Conservation (phyloP, 192 early-diverging fungal species). For the Podila horticola region DNA sequence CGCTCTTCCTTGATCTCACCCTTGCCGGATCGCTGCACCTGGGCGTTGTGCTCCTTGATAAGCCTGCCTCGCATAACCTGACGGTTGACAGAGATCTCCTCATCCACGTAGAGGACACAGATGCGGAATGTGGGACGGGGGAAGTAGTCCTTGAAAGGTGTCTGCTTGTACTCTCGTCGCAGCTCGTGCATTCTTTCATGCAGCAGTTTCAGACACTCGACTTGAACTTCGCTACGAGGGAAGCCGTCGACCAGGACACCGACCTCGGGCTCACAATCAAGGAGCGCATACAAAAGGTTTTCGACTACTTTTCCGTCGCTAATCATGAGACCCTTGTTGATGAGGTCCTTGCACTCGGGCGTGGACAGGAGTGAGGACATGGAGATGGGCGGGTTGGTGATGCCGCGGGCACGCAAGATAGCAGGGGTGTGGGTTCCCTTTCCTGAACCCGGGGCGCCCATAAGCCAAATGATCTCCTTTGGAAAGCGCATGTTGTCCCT, state of each 20-base stretch:
- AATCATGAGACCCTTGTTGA: conserved; percentile 68
- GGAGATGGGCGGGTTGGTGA: conserved; percentile 66
- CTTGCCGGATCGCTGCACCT: conserved; percentile 60
- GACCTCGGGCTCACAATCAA: conserved; percentile 62
- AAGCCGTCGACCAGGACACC: conserved; percentile 67
- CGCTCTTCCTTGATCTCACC: conserved; percentile 64
- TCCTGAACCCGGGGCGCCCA: conserved; percentile 68
- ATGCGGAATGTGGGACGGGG: conserved; percentile 68
- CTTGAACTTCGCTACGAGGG: conserved; percentile 67
- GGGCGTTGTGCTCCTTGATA: conserved; percentile 62
- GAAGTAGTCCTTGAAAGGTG: conserved; percentile 58
- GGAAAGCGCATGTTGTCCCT: conserved; percentile 63
- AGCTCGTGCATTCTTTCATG: conserved; percentile 67
- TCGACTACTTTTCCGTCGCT: conserved; percentile 66
- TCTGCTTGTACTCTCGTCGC: conserved; percentile 59
- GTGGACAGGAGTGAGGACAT: conserved; percentile 62
- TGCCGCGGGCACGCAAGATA: conserved; percentile 62
- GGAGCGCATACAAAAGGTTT: conserved; percentile 57
- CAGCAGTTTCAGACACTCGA: conserved; percentile 62
- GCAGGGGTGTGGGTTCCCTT: conserved; percentile 69
- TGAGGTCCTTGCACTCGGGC: conserved; percentile 66
- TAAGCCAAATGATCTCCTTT: conserved; percentile 66
- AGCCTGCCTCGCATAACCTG: conserved; percentile 58
- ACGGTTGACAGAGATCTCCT: conserved; percentile 64
- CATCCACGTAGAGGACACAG: conserved; percentile 66